Evolutionary conservation across 2,329 filamentous ascomycete species (phyloP).

Genomic region (Chaetomium strumarium): DNA sequence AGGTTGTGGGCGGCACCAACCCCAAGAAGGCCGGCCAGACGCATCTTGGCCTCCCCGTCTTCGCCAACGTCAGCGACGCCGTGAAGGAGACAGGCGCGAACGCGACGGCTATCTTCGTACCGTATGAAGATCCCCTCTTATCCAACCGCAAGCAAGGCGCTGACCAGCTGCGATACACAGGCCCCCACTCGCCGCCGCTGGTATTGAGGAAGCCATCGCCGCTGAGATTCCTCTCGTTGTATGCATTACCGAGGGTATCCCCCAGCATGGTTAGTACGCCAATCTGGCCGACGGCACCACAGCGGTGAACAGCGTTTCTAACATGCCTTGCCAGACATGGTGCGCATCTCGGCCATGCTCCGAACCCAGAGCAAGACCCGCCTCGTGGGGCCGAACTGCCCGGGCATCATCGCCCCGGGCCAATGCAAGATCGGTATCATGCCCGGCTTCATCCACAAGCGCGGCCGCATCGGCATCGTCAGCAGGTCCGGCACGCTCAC

Average conservation of each 20-base stretch:
- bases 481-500: constrained; percentile 96
- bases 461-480: constrained; percentile 96
- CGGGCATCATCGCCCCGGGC: constrained; percentile 87
- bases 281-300: constrained; percentile 2
- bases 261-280: constrained; percentile 72
- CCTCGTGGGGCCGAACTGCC: constrained; percentile 95
- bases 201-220: constrained; percentile 93
- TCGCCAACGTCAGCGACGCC: constrained; percentile 80
- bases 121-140: constrained; percentile 51
- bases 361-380: constrained; percentile 97
- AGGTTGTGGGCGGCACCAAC: constrained; percentile 97
- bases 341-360: constrained; percentile 95
- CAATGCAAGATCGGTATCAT: constrained; percentile 99
- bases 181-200: constrained; percentile 82
- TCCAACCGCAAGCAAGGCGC: constrained; percentile 4
- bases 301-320: constrained; percentile 13
- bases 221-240: constrained; percentile 94
- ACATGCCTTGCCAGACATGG: constrained; percentile 66
- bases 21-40: constrained; percentile 93
- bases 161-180: constrained; percentile 39
- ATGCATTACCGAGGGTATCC: constrained; percentile 97
- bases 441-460: constrained; percentile 99
- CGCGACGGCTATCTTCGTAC: constrained; percentile 93
- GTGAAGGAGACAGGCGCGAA: constrained; percentile 86
- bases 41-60: constrained; percentile 90